These are phyloP conservation scores for Backusella mclennaniae DNA, from an alignment of 192 early-diverging fungal genomes.

Conservation along the genomic window DNA sequence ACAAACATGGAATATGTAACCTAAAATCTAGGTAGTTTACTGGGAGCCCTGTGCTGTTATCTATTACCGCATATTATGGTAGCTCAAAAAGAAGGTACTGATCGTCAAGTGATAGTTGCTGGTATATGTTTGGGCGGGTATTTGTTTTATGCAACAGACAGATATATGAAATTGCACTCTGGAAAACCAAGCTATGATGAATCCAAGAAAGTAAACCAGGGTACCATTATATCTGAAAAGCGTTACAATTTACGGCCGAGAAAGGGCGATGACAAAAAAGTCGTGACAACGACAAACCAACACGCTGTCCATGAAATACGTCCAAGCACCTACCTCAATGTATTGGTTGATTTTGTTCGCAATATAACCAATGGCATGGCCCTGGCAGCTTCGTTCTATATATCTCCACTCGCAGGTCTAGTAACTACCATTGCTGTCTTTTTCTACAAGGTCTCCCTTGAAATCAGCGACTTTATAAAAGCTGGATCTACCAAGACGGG, in stretches of 20 bases:
- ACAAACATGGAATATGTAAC: background rate
- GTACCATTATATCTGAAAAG: background rate
- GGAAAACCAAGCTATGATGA: background rate
- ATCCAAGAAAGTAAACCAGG: background rate
- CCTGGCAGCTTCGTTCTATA: slow-evolving; percentile 79
- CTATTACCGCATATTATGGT: background rate
- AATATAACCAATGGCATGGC: slow-evolving; percentile 83
- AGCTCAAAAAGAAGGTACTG: background rate
- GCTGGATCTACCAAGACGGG: slow-evolving; percentile 69
- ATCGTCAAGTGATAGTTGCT: background rate
- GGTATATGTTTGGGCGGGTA: background rate
- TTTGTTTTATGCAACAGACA: background rate
- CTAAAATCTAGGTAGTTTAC: background rate
- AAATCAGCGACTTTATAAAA: slow-evolving; percentile 85
- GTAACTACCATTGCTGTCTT: slow-evolving; percentile 81
- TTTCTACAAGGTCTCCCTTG: slow-evolving; percentile 85
- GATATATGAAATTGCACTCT: background rate
- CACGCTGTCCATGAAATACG: background rate
- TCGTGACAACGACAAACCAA: background rate
- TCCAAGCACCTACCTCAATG: slow-evolving; percentile 64
- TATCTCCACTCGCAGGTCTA: slow-evolving; percentile 72
- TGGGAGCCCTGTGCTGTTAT: background rate
- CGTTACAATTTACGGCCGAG: background rate
- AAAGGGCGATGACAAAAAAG: background rate
- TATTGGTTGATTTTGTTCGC: slow-evolving; percentile 79